phyloP scores from a whole-genome alignment of 225 moss, liverwort and hornwort genomes.

The Straminergon stramineum region DNA sequence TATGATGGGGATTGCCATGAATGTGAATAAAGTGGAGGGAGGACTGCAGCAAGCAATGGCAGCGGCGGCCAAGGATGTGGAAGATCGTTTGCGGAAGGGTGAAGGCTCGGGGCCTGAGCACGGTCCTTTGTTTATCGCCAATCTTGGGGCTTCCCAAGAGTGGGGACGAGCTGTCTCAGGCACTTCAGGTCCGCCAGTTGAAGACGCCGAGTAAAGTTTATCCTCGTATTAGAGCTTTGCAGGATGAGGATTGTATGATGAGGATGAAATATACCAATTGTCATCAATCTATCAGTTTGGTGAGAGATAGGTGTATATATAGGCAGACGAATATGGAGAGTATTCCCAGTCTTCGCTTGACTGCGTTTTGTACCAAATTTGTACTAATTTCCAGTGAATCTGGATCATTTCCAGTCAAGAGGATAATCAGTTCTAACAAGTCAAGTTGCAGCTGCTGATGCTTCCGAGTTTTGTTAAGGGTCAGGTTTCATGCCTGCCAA shows the following conservation, averaged over 20 bases:
- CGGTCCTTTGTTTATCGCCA: conserved; percentile 92
- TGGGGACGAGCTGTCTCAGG: conserved; percentile 66
- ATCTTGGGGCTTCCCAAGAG: conserved; percentile 78
- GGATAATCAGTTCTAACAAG: neutral
- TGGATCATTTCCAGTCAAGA: neutral
- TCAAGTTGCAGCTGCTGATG: neutral
- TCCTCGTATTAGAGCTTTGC: neutral
- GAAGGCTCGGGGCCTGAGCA: conserved; percentile 78
- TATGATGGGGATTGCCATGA: conserved; percentile 99
- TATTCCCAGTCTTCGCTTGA: neutral
- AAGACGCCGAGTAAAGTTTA: conserved; percentile 43
- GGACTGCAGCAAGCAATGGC: conserved; percentile 93
- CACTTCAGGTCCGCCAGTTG: conserved; percentile 54
- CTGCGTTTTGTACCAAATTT: conserved; percentile 2
- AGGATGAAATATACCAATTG: neutral
- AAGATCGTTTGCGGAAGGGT: conserved; percentile 89
- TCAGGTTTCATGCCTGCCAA: neutral
- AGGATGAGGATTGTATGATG: neutral
- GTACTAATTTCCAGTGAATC: neutral
- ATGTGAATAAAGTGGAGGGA: conserved; percentile 73
- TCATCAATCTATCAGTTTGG: neutral
- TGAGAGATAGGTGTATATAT: conserved; percentile 8
- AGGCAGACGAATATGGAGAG: conserved; percentile 2
- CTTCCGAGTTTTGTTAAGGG: neutral
- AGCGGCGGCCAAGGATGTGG: conserved; percentile 93